Conservation (phyloP, 1,284 basidiomycete genomes). For the Afroboletus lepidellus region DNA sequence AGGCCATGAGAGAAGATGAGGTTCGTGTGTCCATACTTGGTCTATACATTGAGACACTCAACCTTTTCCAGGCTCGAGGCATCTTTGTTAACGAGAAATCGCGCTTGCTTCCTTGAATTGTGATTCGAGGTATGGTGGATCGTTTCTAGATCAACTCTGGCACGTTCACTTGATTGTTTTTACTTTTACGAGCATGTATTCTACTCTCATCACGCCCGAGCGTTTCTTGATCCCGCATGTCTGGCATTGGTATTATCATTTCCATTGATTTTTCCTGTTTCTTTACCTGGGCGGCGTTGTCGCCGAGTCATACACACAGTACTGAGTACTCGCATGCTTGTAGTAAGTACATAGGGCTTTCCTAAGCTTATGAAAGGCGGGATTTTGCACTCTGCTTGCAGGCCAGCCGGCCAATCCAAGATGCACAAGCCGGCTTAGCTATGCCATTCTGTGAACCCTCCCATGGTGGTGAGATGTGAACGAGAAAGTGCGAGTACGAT, state of each 20-base stretch:
- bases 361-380: constrained; percentile 14
- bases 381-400: not conserved
- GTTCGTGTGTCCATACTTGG: constrained; percentile 9
- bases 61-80: constrained; percentile 7
- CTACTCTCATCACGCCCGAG: not conserved
- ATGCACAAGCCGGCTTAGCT: too few species aligned
- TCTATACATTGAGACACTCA: not conserved
- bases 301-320: constrained; percentile 3
- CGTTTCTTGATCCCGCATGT: constrained; percentile 4
- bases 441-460: too few species aligned
- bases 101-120: constrained; percentile 23
- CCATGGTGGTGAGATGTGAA: too few species aligned
- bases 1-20: constrained; percentile 6
- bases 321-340: constrained; percentile 17
- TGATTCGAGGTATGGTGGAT: not conserved
- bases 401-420: too few species aligned
- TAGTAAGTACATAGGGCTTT: constrained; percentile 9
- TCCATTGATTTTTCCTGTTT: not conserved
- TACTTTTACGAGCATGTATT: constrained; percentile 2
- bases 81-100: constrained; percentile 26
- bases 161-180: not conserved
- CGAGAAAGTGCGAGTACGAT: too few species aligned
- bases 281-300: not conserved
- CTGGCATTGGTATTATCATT: constrained; percentile 11
- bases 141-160: not conserved